phyloP scores from a whole-genome alignment of 345 rosid genomes.

The Conringia planisiliqua region DNA sequence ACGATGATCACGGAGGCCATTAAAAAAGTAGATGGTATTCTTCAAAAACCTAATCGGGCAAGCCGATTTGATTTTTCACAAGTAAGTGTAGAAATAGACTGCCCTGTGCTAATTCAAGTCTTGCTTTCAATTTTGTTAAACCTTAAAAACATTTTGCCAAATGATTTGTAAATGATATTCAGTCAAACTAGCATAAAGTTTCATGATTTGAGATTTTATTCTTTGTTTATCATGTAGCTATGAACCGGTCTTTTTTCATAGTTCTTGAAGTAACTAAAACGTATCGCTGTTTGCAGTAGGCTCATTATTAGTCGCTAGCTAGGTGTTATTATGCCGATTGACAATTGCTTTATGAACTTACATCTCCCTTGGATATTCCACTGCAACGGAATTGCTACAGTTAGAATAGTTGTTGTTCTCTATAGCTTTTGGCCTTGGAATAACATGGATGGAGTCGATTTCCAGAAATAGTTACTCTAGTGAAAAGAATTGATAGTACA shows the following conservation, averaged over 20 bases:
- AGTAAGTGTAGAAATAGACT: slow-evolving; percentile 42
- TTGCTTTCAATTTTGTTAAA: not conserved
- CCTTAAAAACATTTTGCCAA: not conserved
- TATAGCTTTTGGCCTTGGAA: slow-evolving; percentile 1
- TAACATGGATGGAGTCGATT: slow-evolving; percentile 7
- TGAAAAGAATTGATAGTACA: not conserved
- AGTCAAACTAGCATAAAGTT: no score
- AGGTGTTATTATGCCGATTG: slow-evolving; percentile 2
- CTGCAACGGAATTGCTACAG: not conserved
- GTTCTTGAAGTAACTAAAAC: not conserved
- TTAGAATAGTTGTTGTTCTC: not conserved
- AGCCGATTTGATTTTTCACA: slow-evolving; percentile 57
- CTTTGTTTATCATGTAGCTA: no score
- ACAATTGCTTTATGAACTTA: slow-evolving; percentile 12
- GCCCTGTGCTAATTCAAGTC: not conserved
- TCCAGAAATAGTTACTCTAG: not conserved
- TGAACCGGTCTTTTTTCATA: not conserved
- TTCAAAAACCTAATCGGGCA: slow-evolving; percentile 49
- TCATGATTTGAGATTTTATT: no score
- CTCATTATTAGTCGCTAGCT: not conserved
- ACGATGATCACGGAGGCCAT: slow-evolving; percentile 59
- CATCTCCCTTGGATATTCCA: not conserved
- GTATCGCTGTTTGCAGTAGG: slow-evolving; percentile 1
- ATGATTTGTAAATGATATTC: not conserved
- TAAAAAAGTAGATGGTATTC: slow-evolving; percentile 40